Evolutionary conservation across 805 yeast species (phyloP), one percentile per base, ranked within the genome.

Genomic region (Komagataella mondaviorum): DNA sequence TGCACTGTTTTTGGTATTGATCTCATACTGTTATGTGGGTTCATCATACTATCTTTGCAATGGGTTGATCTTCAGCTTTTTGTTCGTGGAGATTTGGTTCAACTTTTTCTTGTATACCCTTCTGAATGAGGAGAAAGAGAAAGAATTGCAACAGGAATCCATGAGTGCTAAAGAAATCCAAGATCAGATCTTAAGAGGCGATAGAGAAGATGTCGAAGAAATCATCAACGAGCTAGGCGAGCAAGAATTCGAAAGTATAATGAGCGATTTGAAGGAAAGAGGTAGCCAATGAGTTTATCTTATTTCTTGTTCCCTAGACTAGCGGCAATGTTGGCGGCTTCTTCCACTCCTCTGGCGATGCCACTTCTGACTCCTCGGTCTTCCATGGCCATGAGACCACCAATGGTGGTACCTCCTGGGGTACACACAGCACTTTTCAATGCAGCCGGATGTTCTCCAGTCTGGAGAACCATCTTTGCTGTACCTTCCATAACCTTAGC

Each of bases 341-440:
- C 95, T 65, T 87, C 88, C 23, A 93, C 85, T 45, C 95, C 96
- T 60, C 88, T 77, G 48, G 95, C 80, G 59, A 93, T 85, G 22
- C 88, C 91, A 48, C 88, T 77, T 69, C 96, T 83, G 48, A 93
- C 85, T 49, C 91, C 95, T 49, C 80, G 80, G 57, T 88, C 96
- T 71, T 93, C 99, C 84, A 93, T 81, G 56, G 82, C 88, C 66
- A 91, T 76, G 53, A 93, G 71, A 0, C 99, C 99, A 7, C 96
- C 96, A 64, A 93, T 93, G 3, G 99, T 93, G 49, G 97, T 90
- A 39, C 99, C 99, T 30, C 93, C 99, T 22, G 99, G 99, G 0
- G 99, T 93, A 63, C 96, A 89, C 6, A 93, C 93, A 59, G 82
- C 83, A 63, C 85, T 81, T 63, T 87, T 87, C 64, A 93, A 75